Percentiles rank a stretch among this genome's conserved stretches.
Evolutionary conservation across 1,139 yeast species (phyloP).

Genomic region (Geotrichum candidum): DNA sequence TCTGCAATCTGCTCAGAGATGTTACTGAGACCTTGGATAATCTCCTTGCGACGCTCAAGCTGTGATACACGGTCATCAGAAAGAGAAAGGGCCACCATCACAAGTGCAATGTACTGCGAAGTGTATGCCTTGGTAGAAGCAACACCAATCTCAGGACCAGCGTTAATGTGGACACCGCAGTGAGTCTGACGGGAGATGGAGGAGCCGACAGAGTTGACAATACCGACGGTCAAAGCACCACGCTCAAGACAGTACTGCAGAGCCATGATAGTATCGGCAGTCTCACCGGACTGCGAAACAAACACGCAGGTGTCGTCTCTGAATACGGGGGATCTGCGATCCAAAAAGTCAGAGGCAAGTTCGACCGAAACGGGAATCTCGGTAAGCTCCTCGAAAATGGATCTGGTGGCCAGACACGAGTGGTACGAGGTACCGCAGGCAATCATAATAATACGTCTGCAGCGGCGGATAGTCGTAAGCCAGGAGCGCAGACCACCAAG

Average conservation of each 20-base stretch:
- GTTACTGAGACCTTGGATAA: slow-evolving; percentile 75
- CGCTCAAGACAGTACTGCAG: slow-evolving; percentile 93
- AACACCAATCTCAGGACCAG: slow-evolving; percentile 99
- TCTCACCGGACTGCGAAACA: slow-evolving; percentile 98
- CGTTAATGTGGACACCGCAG: slow-evolving; percentile 99
- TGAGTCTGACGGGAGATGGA: slow-evolving; percentile 92
- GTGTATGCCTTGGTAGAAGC: slow-evolving; percentile 99
- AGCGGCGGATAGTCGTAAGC: slow-evolving; percentile 85
- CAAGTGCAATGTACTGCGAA: slow-evolving; percentile 96
- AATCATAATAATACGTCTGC: slow-evolving; percentile 94
- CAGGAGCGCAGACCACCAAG: slow-evolving; percentile 87
- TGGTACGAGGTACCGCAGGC: slow-evolving; percentile 99
- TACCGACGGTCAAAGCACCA: slow-evolving; percentile 96
- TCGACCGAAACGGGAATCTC: slow-evolving; percentile 96
- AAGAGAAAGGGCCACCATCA: slow-evolving; percentile 90
- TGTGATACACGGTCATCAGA: slow-evolving; percentile 86
- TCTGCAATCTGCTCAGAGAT: slow-evolving; percentile 82
- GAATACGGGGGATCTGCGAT: slow-evolving; percentile 90
- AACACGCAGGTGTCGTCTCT: slow-evolving; percentile 97
- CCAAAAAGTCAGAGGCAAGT: slow-evolving; percentile 95
- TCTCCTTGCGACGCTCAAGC: slow-evolving; percentile 69
- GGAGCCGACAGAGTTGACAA: slow-evolving; percentile 92
- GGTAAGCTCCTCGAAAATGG: slow-evolving; percentile 92
- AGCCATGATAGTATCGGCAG: slow-evolving; percentile 95
- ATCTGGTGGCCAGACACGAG: slow-evolving; percentile 94